Percentiles rank a stretch among this genome's conserved stretches.
Conservation (phyloP, 805 yeast genomes). For the Ogataea parapolymorpha region DNA sequence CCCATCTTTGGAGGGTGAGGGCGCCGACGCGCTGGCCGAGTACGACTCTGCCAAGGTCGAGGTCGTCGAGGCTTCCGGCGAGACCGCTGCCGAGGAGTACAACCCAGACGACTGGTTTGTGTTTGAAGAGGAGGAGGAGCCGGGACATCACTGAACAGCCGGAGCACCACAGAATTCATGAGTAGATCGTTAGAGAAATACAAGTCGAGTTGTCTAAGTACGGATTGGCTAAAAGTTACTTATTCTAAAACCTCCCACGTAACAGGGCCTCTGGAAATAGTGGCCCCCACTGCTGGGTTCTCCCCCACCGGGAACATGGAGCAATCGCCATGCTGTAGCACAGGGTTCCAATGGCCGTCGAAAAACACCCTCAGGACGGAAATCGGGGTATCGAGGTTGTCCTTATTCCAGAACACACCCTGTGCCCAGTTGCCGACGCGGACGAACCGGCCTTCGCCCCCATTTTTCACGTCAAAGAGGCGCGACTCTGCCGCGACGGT, state of each 20-base stretch:
- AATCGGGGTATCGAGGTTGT: conserved; percentile 25
- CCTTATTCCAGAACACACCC: conserved; percentile 40
- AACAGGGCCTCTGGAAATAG: conserved; percentile 10
- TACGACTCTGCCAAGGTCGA: conserved; percentile 76
- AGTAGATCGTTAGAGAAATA: not conserved
- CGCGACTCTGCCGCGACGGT: conserved; percentile 10
- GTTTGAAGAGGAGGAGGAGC: conserved; percentile 63
- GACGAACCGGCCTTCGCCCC: conserved; percentile 42
- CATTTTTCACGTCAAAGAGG: conserved; percentile 23
- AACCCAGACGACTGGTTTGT: conserved; percentile 76
- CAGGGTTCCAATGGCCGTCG: conserved; percentile 11
- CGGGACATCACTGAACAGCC: conserved; percentile 40
- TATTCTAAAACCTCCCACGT: conserved; percentile 25
- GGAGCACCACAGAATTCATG: conserved; percentile 5
- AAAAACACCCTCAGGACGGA: conserved; percentile 19
- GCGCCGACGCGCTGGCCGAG: conserved; percentile 60
- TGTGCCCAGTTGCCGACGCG: conserved; percentile 51
- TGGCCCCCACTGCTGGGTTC: conserved; percentile 11
- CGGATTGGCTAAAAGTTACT: not conserved
- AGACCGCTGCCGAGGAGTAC: conserved; percentile 39
- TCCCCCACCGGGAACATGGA: conserved; percentile 14
- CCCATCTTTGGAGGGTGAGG: conserved; percentile 69
- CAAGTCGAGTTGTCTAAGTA: not conserved
- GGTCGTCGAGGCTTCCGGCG: conserved; percentile 54
- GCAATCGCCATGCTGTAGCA: conserved; percentile 19